These are phyloP conservation scores for Sphagnurus paluster DNA, from an alignment of 1,284 basidiomycete genomes.

Conservation along the genomic window DNA sequence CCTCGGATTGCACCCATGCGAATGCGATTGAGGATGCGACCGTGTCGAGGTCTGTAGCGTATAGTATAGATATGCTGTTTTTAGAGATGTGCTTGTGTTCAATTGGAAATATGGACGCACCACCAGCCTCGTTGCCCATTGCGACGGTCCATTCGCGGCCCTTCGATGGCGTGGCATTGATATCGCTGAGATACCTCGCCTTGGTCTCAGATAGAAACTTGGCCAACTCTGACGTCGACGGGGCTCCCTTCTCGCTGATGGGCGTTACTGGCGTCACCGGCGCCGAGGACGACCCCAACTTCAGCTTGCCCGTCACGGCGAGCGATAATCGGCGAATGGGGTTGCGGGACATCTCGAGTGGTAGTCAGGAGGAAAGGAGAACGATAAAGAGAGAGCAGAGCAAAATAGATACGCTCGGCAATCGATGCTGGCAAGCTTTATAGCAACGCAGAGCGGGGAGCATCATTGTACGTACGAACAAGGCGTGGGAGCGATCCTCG, in stretches of 20 bases:
- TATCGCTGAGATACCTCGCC: conserved; percentile 38
- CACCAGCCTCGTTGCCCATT: conserved; percentile 93
- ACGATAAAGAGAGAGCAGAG: conserved; percentile 3
- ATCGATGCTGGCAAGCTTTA: too few species aligned
- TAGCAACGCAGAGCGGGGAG: too few species aligned
- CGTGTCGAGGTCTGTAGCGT: conserved; percentile 82
- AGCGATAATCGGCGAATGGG: conserved; percentile 34
- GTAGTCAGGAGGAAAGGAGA: background rate
- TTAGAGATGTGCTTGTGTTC: conserved; percentile 7
- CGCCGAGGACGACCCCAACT: too few species aligned
- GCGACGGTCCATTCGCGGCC: conserved; percentile 74
- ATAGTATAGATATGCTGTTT: conserved; percentile 2
- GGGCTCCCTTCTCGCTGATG: conserved; percentile 11
- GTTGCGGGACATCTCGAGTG: conserved; percentile 15
- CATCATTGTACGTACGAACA: too few species aligned
- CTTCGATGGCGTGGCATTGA: conserved; percentile 30
- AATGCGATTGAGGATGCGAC: conserved; percentile 82
- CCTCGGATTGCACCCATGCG: conserved; percentile 65
- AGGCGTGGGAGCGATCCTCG: too few species aligned
- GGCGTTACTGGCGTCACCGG: conserved; percentile 21
- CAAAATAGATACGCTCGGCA: too few species aligned
- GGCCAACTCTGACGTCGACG: conserved; percentile 32
- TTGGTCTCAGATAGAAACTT: conserved; percentile 41
- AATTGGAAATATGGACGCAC: conserved; percentile 42
- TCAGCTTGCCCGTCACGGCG: conserved; percentile 21